phyloP scores from a whole-genome alignment of 2,329 filamentous ascomycete species.

The Hawksworthiomyces lignivorus region DNA sequence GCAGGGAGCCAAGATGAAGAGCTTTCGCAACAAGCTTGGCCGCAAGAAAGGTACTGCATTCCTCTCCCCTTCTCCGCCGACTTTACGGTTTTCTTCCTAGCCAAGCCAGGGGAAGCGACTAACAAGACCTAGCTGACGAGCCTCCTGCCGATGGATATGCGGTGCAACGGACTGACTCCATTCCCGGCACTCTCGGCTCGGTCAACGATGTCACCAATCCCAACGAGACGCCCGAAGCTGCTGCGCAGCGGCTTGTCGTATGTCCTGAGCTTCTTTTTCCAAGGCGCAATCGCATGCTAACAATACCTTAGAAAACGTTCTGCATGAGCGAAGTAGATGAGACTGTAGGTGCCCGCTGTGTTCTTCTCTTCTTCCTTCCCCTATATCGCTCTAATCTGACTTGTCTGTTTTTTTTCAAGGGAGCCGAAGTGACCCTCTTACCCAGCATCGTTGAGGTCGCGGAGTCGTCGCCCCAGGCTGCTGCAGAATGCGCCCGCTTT shows the following conservation, averaged over 20 bases:
- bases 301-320: conserved; percentile 9
- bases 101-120: no score
- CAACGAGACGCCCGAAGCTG: conserved; percentile 11
- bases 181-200: not conserved
- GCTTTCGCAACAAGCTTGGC: conserved; percentile 12
- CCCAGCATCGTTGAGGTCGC: conserved; percentile 90
- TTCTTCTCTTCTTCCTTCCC: not conserved
- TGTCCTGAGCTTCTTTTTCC: not conserved
- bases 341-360: conserved; percentile 2
- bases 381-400: not conserved
- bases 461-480: conserved; percentile 83
- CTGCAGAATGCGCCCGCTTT: conserved; percentile 68
- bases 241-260: conserved; percentile 13
- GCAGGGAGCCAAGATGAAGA: conserved; percentile 15
- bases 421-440: conserved; percentile 85
- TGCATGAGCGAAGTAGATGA: conserved; percentile 12
- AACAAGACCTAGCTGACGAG: no score
- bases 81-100: no score
- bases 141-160: not conserved
- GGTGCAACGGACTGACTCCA: not conserved
- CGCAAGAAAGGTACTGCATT: conserved; percentile 6
- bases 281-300: no score
- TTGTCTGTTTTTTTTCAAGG: conserved; percentile 34
- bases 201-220: not conserved
- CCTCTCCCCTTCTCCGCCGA: no score